These are phyloP conservation scores for Candida loeiensis DNA, from an alignment of 805 yeast species.

Conservation along the genomic window DNA sequence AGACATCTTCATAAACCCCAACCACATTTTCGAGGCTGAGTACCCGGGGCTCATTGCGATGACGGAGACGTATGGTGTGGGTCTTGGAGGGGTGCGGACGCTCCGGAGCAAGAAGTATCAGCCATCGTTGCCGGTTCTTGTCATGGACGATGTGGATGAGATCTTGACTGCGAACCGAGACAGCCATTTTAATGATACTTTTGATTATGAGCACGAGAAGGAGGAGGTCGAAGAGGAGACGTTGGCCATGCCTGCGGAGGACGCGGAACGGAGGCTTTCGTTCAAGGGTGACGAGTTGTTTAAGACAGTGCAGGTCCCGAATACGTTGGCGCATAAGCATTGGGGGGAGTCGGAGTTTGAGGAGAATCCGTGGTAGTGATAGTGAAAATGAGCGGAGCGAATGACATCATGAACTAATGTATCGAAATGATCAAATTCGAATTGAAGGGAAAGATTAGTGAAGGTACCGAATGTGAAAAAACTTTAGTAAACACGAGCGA, in stretches of 20 bases:
- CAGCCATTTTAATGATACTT: slow-evolving; percentile 27
- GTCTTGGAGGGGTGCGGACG: slow-evolving; percentile 57
- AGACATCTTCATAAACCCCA: slow-evolving; percentile 50
- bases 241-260: slow-evolving; percentile 5
- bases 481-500: too few relatives aligned
- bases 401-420: too few relatives aligned
- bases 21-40: slow-evolving; percentile 51
- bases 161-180: slow-evolving; percentile 35
- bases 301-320: slow-evolving; percentile 47
- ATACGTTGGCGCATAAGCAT: slow-evolving; percentile 47
- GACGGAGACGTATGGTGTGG: slow-evolving; percentile 73
- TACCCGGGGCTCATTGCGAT: slow-evolving; percentile 75
- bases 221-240: slow-evolving; percentile 23
- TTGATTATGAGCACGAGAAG: slow-evolving; percentile 20
- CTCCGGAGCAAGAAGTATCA: slow-evolving; percentile 55
- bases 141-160: slow-evolving; percentile 71
- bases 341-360: slow-evolving; percentile 52
- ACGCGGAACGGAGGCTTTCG: neutral
- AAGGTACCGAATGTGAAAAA: too few relatives aligned
- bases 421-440: too few relatives aligned
- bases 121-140: slow-evolving; percentile 68
- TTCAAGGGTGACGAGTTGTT: slow-evolving; percentile 48
- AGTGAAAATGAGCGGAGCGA: too few relatives aligned
- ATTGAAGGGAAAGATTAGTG: too few relatives aligned
- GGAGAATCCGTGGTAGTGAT: slow-evolving; percentile 60